Base-by-base conservation (phyloP, 139 green algal species). In the Pseudopediastrum boryanum region DNA sequence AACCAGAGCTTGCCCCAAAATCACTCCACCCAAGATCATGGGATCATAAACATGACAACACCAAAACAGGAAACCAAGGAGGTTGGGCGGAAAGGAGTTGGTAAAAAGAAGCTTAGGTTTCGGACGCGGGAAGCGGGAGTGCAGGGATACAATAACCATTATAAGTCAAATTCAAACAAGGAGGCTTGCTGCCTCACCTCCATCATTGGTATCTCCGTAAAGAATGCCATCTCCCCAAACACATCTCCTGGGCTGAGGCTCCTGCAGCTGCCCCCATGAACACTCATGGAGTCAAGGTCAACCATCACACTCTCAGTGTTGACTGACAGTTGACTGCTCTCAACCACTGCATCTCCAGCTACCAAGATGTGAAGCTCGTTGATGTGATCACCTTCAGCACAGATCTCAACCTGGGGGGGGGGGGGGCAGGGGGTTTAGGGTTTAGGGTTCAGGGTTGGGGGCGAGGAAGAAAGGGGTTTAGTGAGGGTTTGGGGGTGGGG, bases 351-450 rank as follows among this genome's bases (percentile, higher is more conserved):
- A 4, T 74, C 12, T 16, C 85, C 87, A 0, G 51, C 70, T 41
- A 89, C 54, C 23, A 91, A 56, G 21, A 91, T 43, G 48, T 85
- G 74, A 8, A 91, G 75, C 73, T 91, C 87, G 41, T 85, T 86
- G 19, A 91, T 66, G 51, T 70, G 50, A 65, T 91, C 87, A 9
- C 85, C 85, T 13, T 80, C 77, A 19, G 65, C 59, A 4, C 90
- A 16, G 7, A 91, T 72, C 59, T 90, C 85, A 27, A 89, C 87
- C 76, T 70, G 56, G 43, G 25, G 21, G 62, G 9, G 29, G 6
- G n/a, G 1, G n/a, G n/a, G n/a, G 25, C 10, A 36, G 8, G 38
- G 41, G 1, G n/a, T n/a, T n/a, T n/a, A n/a, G n/a, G n/a, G n/a
- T n/a, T n/a, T n/a, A n/a, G n/a, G n/a, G n/a, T n/a, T n/a, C n/a